Percentiles rank a stretch among this genome's conserved stretches.
These are phyloP conservation scores for Colletotrichum navitas DNA, from an alignment of 2,329 filamentous ascomycete genomes.

Conservation along the genomic window DNA sequence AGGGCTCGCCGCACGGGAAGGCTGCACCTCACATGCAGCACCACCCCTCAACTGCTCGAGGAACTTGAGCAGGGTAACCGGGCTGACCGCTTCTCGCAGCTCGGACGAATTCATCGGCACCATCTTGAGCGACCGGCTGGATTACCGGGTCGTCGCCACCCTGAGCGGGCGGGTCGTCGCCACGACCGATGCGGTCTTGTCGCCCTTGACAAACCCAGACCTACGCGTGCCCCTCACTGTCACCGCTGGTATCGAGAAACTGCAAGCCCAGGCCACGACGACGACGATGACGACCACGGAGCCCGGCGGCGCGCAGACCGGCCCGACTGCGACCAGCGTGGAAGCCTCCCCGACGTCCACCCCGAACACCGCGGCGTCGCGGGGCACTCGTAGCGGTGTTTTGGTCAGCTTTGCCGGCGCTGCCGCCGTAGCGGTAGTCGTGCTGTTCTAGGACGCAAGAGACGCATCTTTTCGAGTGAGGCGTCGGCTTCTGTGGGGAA, in stretches of 20 bases:
- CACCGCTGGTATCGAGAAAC: constrained; percentile 55
- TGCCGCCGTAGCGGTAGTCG: constrained; percentile 50
- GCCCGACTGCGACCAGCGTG: constrained; percentile 25
- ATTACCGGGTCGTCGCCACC: background rate
- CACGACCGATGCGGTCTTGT: background rate
- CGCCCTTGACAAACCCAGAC: constrained; percentile 37
- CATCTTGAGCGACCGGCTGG: background rate
- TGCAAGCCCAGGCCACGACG: constrained; percentile 41
- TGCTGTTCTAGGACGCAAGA: constrained; percentile 49
- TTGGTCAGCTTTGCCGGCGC: constrained; percentile 52
- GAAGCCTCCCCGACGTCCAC: constrained; percentile 42
- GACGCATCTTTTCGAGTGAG: background rate
- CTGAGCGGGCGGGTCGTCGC: constrained; percentile 2
- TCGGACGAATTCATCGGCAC: constrained; percentile 20
- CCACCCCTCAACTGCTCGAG: background rate
- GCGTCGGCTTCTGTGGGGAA: background rate
- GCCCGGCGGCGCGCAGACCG: constrained; percentile 22
- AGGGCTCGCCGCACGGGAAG: background rate
- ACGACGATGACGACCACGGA: constrained; percentile 7
- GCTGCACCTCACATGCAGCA: background rate
- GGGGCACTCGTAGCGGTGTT: constrained; percentile 52
- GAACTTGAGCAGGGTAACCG: background rate
- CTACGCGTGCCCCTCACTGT: constrained; percentile 51
- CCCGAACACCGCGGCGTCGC: constrained; percentile 50
- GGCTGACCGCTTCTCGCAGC: background rate